A percentile compares a stretch with the other conserved stretches of the same genome.
Conservation (phyloP, 805 yeast species). For the Zygosaccharomyces bisporus region DNA sequence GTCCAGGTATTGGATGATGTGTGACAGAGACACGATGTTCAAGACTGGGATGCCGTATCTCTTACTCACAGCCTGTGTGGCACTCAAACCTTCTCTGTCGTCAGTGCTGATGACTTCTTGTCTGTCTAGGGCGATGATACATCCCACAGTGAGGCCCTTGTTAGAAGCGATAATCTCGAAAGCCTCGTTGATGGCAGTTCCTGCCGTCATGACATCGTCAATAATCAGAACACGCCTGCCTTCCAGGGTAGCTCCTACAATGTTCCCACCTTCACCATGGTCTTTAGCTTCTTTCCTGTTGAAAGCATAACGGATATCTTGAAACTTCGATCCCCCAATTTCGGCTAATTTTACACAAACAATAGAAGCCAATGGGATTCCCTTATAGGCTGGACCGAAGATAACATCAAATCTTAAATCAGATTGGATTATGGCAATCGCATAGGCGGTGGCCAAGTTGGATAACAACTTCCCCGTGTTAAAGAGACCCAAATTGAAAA, state of each 20-base stretch:
- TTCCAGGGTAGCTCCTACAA: constrained; percentile 77
- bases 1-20: constrained; percentile 63
- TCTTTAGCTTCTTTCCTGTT: constrained; percentile 96
- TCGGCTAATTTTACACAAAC: constrained; percentile 91
- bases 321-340: constrained; percentile 75
- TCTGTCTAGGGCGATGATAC: constrained; percentile 90
- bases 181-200: constrained; percentile 96
- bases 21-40: constrained; percentile 70
- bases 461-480: constrained; percentile 73
- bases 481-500: constrained; percentile 91
- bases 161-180: constrained; percentile 68
- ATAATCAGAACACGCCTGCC: constrained; percentile 77
- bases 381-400: constrained; percentile 98
- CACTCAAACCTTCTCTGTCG: constrained; percentile 47
- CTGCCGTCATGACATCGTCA: constrained; percentile 98
- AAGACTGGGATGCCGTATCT: constrained; percentile 78
- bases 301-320: constrained; percentile 79
- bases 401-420: constrained; percentile 83
- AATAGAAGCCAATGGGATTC: constrained; percentile 91
- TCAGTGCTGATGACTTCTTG: constrained; percentile 79
- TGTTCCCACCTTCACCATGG: constrained; percentile 96
- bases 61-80: constrained; percentile 74
- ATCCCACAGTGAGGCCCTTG: constrained; percentile 73
- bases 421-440: constrained; percentile 76
- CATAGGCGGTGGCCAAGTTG: constrained; percentile 84